These are phyloP conservation scores for Allium sativum DNA, from an alignment of 106 monocot species.

Conservation along the genomic window DNA sequence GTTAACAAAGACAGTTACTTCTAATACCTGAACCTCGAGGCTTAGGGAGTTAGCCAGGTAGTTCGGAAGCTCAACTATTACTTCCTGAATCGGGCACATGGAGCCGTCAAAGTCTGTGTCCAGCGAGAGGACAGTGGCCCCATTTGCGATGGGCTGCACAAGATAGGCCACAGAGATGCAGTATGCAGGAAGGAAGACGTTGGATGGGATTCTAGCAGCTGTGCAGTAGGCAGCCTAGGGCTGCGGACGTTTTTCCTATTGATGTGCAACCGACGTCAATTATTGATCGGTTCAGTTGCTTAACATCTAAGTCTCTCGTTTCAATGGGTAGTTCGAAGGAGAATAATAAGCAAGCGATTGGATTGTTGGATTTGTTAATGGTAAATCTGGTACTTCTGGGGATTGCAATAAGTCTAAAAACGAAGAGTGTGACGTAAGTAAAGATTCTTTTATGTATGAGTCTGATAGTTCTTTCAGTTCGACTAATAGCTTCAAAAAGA, in stretches of 20 bases:
- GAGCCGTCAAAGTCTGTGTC: constrained; percentile 4
- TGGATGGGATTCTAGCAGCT: background rate
- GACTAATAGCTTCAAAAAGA: too few species aligned
- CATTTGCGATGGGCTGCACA: constrained; percentile 2
- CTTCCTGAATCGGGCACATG: constrained; percentile 1
- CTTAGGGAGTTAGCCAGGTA: background rate
- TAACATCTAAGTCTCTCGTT: too few species aligned
- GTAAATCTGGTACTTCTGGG: too few species aligned
- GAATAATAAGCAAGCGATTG: too few species aligned
- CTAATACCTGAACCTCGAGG: too few species aligned
- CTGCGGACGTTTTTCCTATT: background rate
- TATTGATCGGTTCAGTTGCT: background rate
- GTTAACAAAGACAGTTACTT: too few species aligned
- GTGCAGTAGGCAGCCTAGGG: background rate
- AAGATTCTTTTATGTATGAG: too few species aligned
- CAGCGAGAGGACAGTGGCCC: background rate
- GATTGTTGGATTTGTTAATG: too few species aligned
- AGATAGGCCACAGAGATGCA: background rate
- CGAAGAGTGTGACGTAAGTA: too few species aligned
- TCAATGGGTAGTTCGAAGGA: too few species aligned
- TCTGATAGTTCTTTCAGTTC: too few species aligned
- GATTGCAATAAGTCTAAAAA: too few species aligned
- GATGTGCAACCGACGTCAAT: background rate
- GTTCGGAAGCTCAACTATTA: constrained; percentile 1
- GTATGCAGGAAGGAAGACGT: background rate